Conservation (phyloP, 75 land plant genomes). For the Pinus tabuliformis region DNA sequence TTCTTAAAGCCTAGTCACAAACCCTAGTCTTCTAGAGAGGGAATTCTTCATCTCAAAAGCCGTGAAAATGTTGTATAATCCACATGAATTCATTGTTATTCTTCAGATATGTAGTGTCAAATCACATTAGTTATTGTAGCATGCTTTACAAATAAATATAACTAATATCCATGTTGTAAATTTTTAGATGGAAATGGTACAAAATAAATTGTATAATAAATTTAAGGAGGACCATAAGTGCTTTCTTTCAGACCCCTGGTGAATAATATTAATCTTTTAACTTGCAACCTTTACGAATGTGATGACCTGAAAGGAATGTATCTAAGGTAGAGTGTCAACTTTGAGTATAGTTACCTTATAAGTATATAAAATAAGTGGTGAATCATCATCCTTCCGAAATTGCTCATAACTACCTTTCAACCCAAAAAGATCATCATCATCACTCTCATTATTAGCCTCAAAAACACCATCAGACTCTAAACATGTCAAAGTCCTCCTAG, state of each 20-base stretch:
- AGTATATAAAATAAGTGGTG: slow-evolving; percentile 61
- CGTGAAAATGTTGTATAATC: not conserved
- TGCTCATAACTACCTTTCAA: slow-evolving; percentile 13
- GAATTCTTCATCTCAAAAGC: not conserved
- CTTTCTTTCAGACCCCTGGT: not conserved
- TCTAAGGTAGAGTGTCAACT: not conserved
- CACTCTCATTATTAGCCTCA: slow-evolving; percentile 21
- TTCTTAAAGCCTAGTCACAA: no score
- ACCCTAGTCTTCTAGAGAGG: no score
- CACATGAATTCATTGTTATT: not conserved
- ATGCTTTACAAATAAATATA: not conserved
- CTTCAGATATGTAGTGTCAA: not conserved
- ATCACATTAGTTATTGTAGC: not conserved
- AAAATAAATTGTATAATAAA: not conserved
- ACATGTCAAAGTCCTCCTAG: slow-evolving; percentile 17
- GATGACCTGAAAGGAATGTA: not conserved
- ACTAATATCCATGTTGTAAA: not conserved
- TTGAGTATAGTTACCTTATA: slow-evolving; percentile 60
- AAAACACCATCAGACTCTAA: slow-evolving; percentile 21
- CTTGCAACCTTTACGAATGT: not conserved
- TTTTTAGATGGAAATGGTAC: not conserved
- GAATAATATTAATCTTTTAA: not conserved
- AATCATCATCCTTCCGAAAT: slow-evolving; percentile 28
- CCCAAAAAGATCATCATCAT: not conserved
- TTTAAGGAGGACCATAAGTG: not conserved